Base-by-base conservation (phyloP, 2,329 filamentous ascomycete genomes). In the Ceratocystis colombiana region DNA sequence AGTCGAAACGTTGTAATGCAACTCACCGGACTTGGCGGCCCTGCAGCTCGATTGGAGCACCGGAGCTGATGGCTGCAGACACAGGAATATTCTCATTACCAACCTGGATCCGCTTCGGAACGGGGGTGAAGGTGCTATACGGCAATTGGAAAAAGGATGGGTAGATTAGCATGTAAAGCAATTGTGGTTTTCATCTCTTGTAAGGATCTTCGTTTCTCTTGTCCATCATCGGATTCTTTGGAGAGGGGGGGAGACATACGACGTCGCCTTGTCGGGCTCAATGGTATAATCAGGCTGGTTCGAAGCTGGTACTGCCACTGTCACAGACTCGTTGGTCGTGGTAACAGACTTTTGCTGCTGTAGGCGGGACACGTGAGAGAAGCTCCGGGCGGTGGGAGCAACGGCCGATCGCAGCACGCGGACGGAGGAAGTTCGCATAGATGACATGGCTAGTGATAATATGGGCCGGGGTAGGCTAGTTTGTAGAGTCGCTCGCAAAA, bases 21-120 rank as follows among this genome's bases (percentile, higher is more conserved):
- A 73, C 82, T 69, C 86, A 96, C 92, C 93, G 88, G 72, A 97
- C 95, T 71, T 89, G 93, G 72, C 94, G 86, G 69, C 89, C 92
- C 79, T 99, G 92, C 20, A 99, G 84, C 75, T 99, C 95, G 66
- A 92, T 84, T 37, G 94, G 95, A 61, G 94, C 94, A 63, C 93
- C 94, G 2, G 94, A 97, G 41, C 96, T 81, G 33, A 94, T 84
- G 68, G 91, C 90, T 30, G 93, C 94, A 64, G 92, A 85, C 53
- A 94, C 82, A 3, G 88, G 84, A 48, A 81, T 84, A 55, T 88
- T 85, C 78, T 97, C 93, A 74, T 88, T 95, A 72, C 92, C 94
- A 73, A 96, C 88, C 83, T 96, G 90, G 68, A 96, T 83, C 70
- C 86, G 83, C 79, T 89, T 92, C 67, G 94, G 93, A 25, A 96